Evolutionary conservation across 2,329 filamentous ascomycete genomes (phyloP), one percentile per base, ranked within the genome.

Genomic region (Neophaeococcomyces aloes): DNA sequence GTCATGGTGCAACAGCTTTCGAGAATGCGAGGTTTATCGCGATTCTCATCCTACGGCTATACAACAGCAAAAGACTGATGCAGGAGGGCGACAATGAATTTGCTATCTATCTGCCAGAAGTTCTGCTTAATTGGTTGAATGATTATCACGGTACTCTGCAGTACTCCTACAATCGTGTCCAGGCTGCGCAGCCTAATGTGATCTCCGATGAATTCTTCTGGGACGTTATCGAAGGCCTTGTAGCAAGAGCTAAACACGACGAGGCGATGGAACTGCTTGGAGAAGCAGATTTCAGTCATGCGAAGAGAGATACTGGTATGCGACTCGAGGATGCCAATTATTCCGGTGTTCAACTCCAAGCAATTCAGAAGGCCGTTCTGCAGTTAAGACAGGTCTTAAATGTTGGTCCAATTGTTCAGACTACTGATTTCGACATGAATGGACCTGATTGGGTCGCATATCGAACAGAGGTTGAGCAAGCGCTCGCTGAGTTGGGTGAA

Each of bases 391-490:
- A 79, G 17, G 68, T 87, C 33, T 70, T 96, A 29, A 75, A 82
- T 44, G 71, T 75, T 29, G 94, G 84, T 53, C 89, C 89, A 4
- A 80, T 76, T 3, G 62, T 77, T 19, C 70, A 68, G 41, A 64
- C 68, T 36, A 58, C 61, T 34, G 78, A 89, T 59, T 96, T 89
- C 89, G 81, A 94, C 54, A 76, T 91, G 37, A 81, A 78, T 58
- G 81, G 80, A 46, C 76, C 76, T 51, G 83, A 89, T 47, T 96
- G 89, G 89, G 78, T 74, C 13, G 64, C 91, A 30, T 96, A 91
- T 65, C 78, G 89, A 41, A 78, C 84, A 50, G 78, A 83, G 42
- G 78, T 86, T 13, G 72, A 77, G 33, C 76, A 79, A 25, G 78
- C 82, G 2, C 66, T 86, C 42, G 75, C 80, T 41, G 76, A 83